Base-by-base conservation (phyloP, 108 stramenopile species). In the Cyclotella atomus region DNA sequence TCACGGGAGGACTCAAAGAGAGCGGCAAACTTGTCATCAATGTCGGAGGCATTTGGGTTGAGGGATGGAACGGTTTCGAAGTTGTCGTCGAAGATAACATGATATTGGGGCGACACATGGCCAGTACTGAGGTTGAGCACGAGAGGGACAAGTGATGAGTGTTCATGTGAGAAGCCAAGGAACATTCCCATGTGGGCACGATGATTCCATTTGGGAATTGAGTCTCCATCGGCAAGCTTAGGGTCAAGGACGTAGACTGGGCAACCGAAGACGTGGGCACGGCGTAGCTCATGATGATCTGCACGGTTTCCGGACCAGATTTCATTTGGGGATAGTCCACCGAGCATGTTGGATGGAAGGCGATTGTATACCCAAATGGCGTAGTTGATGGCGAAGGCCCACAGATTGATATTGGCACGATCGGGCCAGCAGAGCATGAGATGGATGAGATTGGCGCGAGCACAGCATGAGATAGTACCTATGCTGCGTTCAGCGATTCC, bases 221-320 rank as follows among this genome's bases (percentile, higher is more conserved):
- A 71, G 14, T 75, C 32, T 20, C 78, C 83, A 59, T 79, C 85
- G n/a, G 69, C 71, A 0, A 87, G 73, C 0, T 53, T 52, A 4
- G 75, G 74, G 29, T 76, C 82, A 28, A 87, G 68, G 0, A 87
- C 84, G 61, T 84, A 84, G 0, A 68, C 73, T 0, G 84, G 86
- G 34, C 83, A 87, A 0, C 83, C 83, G 20, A 69, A 86, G 0
- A 56, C 50, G 46, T 59, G 64, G 35, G 83, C 52, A 65, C 67
- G 59, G 15, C 25, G 52, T 1, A 70, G 50, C 0, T 77, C 49
- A 5, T 41, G n/a, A 38, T 36, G 24, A 52, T 53, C 45, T 3
- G 45, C 28, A 2, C 32, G 57, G 3, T 27, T 36, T 33, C 35
- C 30, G 20, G 59, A 59, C 73, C 71, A 71, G 1, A 75, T 6